Base-by-base conservation (phyloP, 768 basidiomycete genomes). In the Roridomyces roridus region DNA sequence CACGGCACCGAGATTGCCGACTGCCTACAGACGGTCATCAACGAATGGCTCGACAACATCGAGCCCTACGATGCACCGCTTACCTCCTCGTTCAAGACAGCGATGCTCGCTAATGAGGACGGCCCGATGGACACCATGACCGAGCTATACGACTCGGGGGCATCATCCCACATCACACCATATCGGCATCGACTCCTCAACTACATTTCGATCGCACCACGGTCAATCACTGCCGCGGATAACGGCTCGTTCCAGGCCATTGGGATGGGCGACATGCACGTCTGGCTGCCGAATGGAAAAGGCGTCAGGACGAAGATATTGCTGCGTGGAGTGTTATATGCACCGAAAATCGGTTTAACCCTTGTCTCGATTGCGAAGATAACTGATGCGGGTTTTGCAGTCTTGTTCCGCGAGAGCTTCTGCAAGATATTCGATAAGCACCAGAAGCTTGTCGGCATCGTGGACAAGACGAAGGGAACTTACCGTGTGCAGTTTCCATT, bases 71-170 rank as follows among this genome's bases (percentile, higher is more conserved):
- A 46, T 20, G 45, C 29, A 35, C 40, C 39, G 4, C 8, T 41
- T 26, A 55, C 46, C 37, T 55, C 46, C 18, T 40, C 53, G 26
- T 55, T 40, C 24, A 31, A 46, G 25, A 23, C 36, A 1, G 46
- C 53, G 0, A 55, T 55, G 53, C 53, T 55, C 25, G 53, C 53
- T 26, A 55, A 55, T 25, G 52, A 36, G 40, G 25, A 11, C 24
- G 46, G 34, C 35, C 28, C 34, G 25, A 51, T 21, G 20, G 42
- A 8, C 21, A 43, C 46, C 18, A 66, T 68, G 10, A 69, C 47
- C 9, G 67, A 72, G 24, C 62, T 74, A 10, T 70, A 72, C 54
- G 71, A 77, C 67, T 74, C 72, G 17, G 76, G 77, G 1, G 70
- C 74, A 25, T 66, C 68, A 3, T 62, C 61, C 35, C 76, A 77